Base-by-base conservation (phyloP, 2,329 filamentous ascomycete species). In the Drechslerella coelobrocha region DNA sequence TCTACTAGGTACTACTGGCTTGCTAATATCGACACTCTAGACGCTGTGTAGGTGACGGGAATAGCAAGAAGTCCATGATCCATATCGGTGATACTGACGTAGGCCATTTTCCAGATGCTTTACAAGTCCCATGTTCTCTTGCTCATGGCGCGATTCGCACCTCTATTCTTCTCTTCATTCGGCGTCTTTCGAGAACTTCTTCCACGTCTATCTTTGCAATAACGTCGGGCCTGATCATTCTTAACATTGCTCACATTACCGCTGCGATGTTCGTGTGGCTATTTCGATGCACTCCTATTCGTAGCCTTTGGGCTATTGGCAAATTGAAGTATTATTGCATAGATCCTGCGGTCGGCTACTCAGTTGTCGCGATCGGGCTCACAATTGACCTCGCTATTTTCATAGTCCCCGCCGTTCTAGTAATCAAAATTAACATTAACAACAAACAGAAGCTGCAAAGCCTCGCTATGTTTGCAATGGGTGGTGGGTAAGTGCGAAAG, bases 371-470 rank as follows among this genome's bases (percentile, higher is more conserved):
- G n/a, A 10, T 61, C 7, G 57, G 57, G 12, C n/a, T 61, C n/a
- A 48, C 47, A 10, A 53, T 61, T 7, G 57, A 61, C 45, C 4
- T 61, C 29, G 57, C 57, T 8, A 61, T 61, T n/a, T 61, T 61
- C 17, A 3, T 61, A 14, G 19, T 61, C 12, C 57, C 57, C n/a
- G 57, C 34, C 7, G 14, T 61, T 8, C 23, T 61, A 37, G 57
- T 61, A 12, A 12, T 61, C 31, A 23, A 48, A 17, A 29, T 61
- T 9, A 47, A 53, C 26, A 52, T 61, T 17, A 52, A 1, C 4
- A 53, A 47, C 17, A 61, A 52, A 37, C 52, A 61, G 45, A 61
- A 61, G 24, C 10, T 61, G 12, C 57, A 61, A n/a, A 61, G 57
- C 21, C 41, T 61, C 45, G 57, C 43, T 3, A 61, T 61, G 57